Percentiles rank a stretch among this genome's conserved stretches.
Evolutionary conservation across 164 flowering plant species (phyloP).

Genomic region (Malania oleifera): DNA sequence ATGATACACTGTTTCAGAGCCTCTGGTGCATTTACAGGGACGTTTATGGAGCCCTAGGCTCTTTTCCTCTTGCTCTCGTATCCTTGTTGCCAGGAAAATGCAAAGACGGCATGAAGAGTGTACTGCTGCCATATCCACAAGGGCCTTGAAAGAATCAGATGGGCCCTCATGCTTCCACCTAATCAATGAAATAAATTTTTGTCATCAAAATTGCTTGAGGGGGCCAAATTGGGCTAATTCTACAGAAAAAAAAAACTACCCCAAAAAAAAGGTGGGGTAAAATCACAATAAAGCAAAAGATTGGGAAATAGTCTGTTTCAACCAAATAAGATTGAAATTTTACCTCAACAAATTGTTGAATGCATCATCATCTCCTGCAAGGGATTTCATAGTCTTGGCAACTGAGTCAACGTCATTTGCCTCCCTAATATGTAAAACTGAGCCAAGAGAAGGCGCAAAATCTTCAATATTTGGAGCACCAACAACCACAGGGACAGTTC

Average conservation of each 20-base stretch:
- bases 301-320: neutral
- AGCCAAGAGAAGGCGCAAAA: conserved; percentile 71
- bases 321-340: neutral
- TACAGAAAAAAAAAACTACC: neutral
- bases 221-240: neutral
- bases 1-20: conserved; percentile 65
- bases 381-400: conserved; percentile 44
- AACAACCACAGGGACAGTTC: conserved; percentile 86
- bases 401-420: conserved; percentile 43
- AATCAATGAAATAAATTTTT: conserved; percentile 8
- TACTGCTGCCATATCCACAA: conserved; percentile 97
- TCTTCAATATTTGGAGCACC: conserved; percentile 95
- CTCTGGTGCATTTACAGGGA: conserved; percentile 89
- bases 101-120: conserved; percentile 99
- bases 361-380: neutral
- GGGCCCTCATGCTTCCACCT: conserved; percentile 99
- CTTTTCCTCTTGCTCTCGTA: conserved; percentile 63
- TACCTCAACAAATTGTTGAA: neutral
- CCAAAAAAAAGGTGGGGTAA: too few relatives aligned
- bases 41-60: conserved; percentile 48
- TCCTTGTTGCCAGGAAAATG: conserved; percentile 74
- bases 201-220: neutral
- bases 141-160: conserved; percentile 94
- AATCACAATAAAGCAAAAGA: neutral
- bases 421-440: conserved; percentile 74